phyloP scores from a whole-genome alignment of 192 early-diverging fungal species.

The Rhizophlyctis rosea region DNA sequence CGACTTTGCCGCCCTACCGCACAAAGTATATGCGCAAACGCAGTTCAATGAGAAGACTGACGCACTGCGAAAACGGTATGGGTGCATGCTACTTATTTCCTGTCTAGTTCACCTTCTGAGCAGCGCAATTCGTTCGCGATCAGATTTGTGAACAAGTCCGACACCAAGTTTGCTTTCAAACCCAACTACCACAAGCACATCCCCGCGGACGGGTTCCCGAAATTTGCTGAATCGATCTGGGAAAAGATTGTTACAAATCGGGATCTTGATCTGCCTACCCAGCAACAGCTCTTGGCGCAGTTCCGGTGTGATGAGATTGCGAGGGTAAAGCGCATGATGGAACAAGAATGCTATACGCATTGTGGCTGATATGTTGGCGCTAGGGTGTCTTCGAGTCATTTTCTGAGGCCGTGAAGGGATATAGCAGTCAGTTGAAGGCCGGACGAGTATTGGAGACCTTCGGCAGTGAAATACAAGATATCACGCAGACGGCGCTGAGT shows the following conservation, averaged over 20 bases:
- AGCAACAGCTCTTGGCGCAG: constrained; percentile 96
- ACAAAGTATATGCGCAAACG: constrained; percentile 83
- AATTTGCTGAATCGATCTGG: constrained; percentile 93
- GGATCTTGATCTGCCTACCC: constrained; percentile 96
- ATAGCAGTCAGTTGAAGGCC: constrained; percentile 68
- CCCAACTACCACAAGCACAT: constrained; percentile 84
- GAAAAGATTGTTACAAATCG: constrained; percentile 92
- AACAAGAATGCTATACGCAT: no score
- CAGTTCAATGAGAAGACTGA: constrained; percentile 73
- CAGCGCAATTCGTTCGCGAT: constrained; percentile 6
- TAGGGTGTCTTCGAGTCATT: constrained; percentile 71
- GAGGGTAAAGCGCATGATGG: constrained; percentile 3
- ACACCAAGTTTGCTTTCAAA: constrained; percentile 80
- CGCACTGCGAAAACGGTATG: constrained; percentile 62
- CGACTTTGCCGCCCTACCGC: constrained; percentile 82
- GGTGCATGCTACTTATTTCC: background rate
- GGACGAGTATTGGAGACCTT: constrained; percentile 77
- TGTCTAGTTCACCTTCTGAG: no score
- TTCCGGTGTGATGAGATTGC: constrained; percentile 98
- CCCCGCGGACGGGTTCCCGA: constrained; percentile 92
- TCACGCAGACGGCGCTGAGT: constrained; percentile 45
- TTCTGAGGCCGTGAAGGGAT: constrained; percentile 53
- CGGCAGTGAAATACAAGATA: constrained; percentile 61
- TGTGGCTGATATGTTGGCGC: no score
- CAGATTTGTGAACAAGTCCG: constrained; percentile 67